Percentiles rank a stretch among this genome's conserved stretches.
Conservation (phyloP, 371 early-diverging fungal genomes). For the Mortierella sp. region DNA sequence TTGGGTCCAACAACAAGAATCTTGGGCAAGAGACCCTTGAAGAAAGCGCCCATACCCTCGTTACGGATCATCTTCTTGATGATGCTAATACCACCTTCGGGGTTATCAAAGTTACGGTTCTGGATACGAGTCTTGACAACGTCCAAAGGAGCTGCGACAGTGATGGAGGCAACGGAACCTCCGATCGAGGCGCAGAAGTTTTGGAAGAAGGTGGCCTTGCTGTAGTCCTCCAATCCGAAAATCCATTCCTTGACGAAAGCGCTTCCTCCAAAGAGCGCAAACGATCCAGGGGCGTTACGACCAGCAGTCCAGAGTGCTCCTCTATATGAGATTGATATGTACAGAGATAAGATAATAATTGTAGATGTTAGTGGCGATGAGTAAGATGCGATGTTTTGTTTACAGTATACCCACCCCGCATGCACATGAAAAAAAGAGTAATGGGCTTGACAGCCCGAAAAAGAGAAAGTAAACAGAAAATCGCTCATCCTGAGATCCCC, state of each 20-base stretch:
- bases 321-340: slow-evolving; percentile 52
- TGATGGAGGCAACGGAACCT: slow-evolving; percentile 96
- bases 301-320: slow-evolving; percentile 99
- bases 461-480: slow-evolving; percentile 10
- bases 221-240: slow-evolving; percentile 90
- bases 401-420: background rate
- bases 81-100: slow-evolving; percentile 90
- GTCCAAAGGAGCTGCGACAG: slow-evolving; percentile 96
- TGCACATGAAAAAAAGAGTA: background rate
- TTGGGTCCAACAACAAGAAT: slow-evolving; percentile 97
- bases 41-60: slow-evolving; percentile 96
- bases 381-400: background rate
- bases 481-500: background rate
- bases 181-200: slow-evolving; percentile 97
- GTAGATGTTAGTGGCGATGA: slow-evolving; percentile 7
- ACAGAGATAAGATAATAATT: slow-evolving; percentile 14
- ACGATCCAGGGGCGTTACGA: slow-evolving; percentile 98
- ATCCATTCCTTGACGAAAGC: slow-evolving; percentile 95
- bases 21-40: slow-evolving; percentile 98
- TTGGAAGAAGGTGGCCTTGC: slow-evolving; percentile 96
- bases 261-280: slow-evolving; percentile 97
- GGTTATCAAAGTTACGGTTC: slow-evolving; percentile 90
- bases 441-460: background rate
- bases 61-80: slow-evolving; percentile 89
- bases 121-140: slow-evolving; percentile 99